phyloP scores from a whole-genome alignment of 2,329 filamentous ascomycete species.

The Cercospora canescens region DNA sequence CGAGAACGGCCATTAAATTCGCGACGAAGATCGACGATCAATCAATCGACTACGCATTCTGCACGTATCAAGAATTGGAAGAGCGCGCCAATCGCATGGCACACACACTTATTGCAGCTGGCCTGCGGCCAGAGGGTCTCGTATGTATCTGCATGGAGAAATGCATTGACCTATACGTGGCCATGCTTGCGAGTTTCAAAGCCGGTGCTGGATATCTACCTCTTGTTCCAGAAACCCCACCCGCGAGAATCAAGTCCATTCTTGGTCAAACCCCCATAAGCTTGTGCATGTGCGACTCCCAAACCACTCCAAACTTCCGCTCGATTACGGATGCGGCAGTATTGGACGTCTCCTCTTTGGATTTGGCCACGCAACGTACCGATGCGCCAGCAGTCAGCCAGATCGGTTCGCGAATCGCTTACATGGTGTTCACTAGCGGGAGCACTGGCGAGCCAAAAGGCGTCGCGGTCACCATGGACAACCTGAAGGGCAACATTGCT shows the following conservation, averaged over 20 bases:
- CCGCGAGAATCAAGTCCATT: slow-evolving; percentile 61
- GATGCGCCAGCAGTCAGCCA: slow-evolving; percentile 30
- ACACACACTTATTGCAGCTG: slow-evolving; percentile 51
- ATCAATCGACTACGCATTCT: slow-evolving; percentile 37
- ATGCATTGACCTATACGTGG: slow-evolving; percentile 68
- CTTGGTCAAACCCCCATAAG: slow-evolving; percentile 59
- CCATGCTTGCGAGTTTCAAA: slow-evolving; percentile 74
- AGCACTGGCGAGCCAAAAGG: slow-evolving; percentile 81
- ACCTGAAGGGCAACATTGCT: slow-evolving; percentile 74
- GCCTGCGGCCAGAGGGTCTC: slow-evolving; percentile 55
- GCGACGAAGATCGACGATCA: slow-evolving; percentile 49
- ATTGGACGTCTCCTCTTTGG: slow-evolving; percentile 35
- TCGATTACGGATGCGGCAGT: slow-evolving; percentile 11
- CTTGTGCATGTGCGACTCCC: slow-evolving; percentile 46
- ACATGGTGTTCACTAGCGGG: slow-evolving; percentile 81
- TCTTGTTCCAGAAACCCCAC: slow-evolving; percentile 70
- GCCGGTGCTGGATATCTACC: slow-evolving; percentile 78
- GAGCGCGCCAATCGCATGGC: slow-evolving; percentile 64
- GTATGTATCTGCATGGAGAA: slow-evolving; percentile 78
- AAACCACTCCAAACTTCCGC: slow-evolving; percentile 17
- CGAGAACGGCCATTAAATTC: slow-evolving; percentile 65
- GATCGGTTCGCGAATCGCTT: slow-evolving; percentile 58
- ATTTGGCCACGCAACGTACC: slow-evolving; percentile 40
- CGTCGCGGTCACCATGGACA: slow-evolving; percentile 73
- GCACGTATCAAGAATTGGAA: slow-evolving; percentile 69